These are phyloP conservation scores for Fusarium albosuccineum DNA, from an alignment of 2,329 filamentous ascomycete genomes.

Conservation along the genomic window DNA sequence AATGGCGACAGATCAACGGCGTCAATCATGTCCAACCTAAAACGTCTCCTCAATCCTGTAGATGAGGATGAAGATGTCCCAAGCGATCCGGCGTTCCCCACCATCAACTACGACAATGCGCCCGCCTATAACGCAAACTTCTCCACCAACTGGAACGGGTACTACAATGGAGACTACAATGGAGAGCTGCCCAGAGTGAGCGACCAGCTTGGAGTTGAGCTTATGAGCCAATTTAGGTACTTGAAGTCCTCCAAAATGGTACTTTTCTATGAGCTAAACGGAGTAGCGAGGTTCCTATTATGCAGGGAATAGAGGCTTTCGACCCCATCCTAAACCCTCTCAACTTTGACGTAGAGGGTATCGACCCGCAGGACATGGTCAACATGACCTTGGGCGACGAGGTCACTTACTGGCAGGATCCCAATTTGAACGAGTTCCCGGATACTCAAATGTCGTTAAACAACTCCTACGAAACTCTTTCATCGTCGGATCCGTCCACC, in stretches of 20 bases:
- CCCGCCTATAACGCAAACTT: not conserved
- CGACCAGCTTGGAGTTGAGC: not conserved
- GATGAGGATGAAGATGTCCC: not conserved
- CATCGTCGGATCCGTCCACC: not conserved
- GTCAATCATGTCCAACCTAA: not conserved
- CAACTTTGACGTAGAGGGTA: not conserved
- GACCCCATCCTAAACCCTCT: not conserved
- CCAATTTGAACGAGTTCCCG: not conserved
- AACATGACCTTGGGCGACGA: not conserved
- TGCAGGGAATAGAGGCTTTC: not conserved
- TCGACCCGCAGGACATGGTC: not conserved
- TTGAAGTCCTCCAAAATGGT: too few species aligned
- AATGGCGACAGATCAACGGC: too few species aligned
- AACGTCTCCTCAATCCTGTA: not conserved
- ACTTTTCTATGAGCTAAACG: not conserved
- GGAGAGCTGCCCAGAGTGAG: not conserved
- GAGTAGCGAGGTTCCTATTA: not conserved
- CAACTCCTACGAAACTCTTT: not conserved
- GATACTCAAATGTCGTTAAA: not conserved
- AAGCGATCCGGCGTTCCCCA: not conserved
- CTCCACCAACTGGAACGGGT: not conserved
- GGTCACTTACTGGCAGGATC: not conserved
- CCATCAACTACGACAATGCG: not conserved
- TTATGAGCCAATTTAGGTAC: not conserved
- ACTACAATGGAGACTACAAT: conserved; percentile 1